phyloP scores from a whole-genome alignment of 768 basidiomycete genomes.

The Podaxis mareebaensis region DNA sequence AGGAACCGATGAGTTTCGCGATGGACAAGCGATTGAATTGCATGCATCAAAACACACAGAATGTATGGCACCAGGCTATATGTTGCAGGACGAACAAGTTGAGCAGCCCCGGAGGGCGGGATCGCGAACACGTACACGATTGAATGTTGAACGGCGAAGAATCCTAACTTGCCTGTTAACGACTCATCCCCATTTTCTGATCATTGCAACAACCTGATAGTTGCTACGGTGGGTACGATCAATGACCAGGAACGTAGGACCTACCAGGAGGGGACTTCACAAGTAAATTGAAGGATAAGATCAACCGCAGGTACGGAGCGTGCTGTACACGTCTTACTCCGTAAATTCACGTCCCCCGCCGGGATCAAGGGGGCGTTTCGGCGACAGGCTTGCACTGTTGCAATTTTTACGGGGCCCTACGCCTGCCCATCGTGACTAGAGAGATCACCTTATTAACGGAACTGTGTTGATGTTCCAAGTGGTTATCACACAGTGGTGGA shows the following conservation, averaged over 20 bases:
- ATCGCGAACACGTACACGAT: slow-evolving; percentile 30
- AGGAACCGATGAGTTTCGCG: not conserved
- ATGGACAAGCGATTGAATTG: not conserved
- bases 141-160: slow-evolving; percentile 27
- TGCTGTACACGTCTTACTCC: slow-evolving; percentile 25
- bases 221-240: not conserved
- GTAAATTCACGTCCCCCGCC: not conserved
- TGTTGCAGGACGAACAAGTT: slow-evolving; percentile 20
- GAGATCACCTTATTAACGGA: too few species aligned
- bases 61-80: slow-evolving; percentile 41
- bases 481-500: too few species aligned
- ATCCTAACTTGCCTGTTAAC: slow-evolving; percentile 31
- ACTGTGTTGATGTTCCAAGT: too few species aligned
- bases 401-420: too few species aligned
- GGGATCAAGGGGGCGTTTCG: not conserved
- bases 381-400: too few species aligned
- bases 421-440: too few species aligned
- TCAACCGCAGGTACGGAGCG: slow-evolving; percentile 27
- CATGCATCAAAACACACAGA: slow-evolving; percentile 10
- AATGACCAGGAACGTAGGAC: not conserved
- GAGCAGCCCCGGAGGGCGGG: not conserved
- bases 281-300: slow-evolving; percentile 34
- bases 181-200: slow-evolving; percentile 35
- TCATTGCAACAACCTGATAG: slow-evolving; percentile 23
- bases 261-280: slow-evolving; percentile 35